Base-by-base conservation (phyloP, 1,139 yeast species). In the Suhomyces coccinellae region DNA sequence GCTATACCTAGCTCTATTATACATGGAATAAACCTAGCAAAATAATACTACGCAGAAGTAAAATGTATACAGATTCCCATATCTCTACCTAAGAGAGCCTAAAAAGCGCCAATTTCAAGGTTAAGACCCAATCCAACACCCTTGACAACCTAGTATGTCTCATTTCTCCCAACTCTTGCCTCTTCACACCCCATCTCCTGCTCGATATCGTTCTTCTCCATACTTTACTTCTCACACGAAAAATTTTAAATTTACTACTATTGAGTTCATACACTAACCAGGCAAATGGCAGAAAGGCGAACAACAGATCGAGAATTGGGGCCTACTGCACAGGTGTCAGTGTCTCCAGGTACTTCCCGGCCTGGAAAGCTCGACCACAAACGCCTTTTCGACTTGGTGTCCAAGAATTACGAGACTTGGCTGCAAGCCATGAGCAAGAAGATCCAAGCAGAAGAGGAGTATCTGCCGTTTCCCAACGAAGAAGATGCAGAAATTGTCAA, bases 361-460 rank as follows among this genome's bases (percentile, higher is more conserved):
- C 35, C 37, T 3, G 36, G 39, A 11, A 50, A 51, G n/a, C 38
- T 52, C n/a, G 58, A 59, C 35, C 67, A 65, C 28, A 53, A 63
- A 47, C 62, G 59, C 44, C 58, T 70, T 20, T 65, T 69, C 54
- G 71, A 67, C 31, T 61, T 67, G 40, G 69, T 71, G 15, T 62
- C 72, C 11, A 66, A 66, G 48, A 68, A 69, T 53, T 70, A 71
- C 49, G 72, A 70, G 37, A 56, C 64, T 12, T 71, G 76, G 76
- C 72, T 61, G 62, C 66, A 62, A 36, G 66, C 65, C 10, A 58
- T 67, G 56, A 62, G 61, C 43, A 58, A 57, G 38, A 65, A 62
- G 43, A 59, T 62, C 37, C 58, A 57, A 16, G 52, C 61, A 33
- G 63, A 62, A 34, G 66, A 56, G 29, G 48, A 56, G 40, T 66